Base-by-base conservation (phyloP, 2,329 filamentous ascomycete genomes). In the Monosporascus sp. region DNA sequence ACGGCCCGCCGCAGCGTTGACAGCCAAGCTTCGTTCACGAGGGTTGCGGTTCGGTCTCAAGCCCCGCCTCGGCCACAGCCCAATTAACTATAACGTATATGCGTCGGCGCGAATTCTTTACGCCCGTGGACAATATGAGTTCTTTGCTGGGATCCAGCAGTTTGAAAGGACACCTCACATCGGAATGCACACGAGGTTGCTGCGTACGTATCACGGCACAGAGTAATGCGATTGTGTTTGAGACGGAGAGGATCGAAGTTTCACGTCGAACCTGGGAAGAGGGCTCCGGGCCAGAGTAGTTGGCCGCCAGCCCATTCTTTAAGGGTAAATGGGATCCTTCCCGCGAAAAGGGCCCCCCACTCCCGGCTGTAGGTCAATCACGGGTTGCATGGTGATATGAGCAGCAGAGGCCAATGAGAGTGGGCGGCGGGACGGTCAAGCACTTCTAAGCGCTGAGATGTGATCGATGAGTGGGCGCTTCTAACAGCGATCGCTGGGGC, bases 281-380 rank as follows among this genome's bases (percentile, higher is more conserved):
- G 51, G 58, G 53, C 44, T 57, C 46, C 36, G 52, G 39, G 54
- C 51, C 34, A 52, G 55, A 51, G 50, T 37, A 58, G 54, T 57
- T 54, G 57, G 54, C 54, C 52, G 54, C 54, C 55, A 52, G 57
- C 38, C 31, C 53, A 58, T 60, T 59, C 47, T 58, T 61, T 59
- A 60, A 60, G 51, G 42, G 42, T 46, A 47, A 55, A 54, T 41
- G 38, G 51, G 20, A 38, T 36, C 48, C 52, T 51, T 49, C 49
- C 51, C 49, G 51, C 50, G 54, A 51, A 49, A 39, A 50, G 47
- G 51, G n/a, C n/a, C 42, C 54, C 49, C 59, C 54, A 58, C n/a
- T 54, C 54, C 58, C 54, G 62, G 59, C 62, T 66, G 62, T 62
- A 64, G 57, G 60, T 59, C 61, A 57, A 61, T 66, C 64, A 66